These are phyloP conservation scores for Carex myosuroides DNA, from an alignment of 176 grass and related monocot species.

Conservation along the genomic window DNA sequence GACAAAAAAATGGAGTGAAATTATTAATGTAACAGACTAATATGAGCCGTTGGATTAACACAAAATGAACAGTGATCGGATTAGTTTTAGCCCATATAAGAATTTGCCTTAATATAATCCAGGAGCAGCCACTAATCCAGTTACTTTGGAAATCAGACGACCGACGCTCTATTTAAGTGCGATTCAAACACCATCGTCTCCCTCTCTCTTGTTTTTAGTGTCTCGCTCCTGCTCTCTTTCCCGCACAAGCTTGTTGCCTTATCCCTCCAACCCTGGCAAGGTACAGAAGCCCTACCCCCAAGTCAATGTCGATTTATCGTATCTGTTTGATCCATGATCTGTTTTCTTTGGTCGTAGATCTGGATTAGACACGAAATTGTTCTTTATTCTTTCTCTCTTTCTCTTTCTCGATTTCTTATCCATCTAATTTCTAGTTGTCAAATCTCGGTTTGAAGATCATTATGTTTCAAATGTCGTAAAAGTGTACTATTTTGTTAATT, in stretches of 20 bases:
- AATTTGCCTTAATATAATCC: not conserved
- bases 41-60: no score
- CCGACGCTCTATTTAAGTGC: not conserved
- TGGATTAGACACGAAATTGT: not conserved
- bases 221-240: not conserved
- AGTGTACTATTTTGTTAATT: not conserved
- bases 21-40: no score
- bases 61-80: no score
- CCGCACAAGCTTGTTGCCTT: not conserved
- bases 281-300: not conserved
- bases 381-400: not conserved
- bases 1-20: no score
- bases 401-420: not conserved
- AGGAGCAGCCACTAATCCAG: not conserved
- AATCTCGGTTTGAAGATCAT: not conserved
- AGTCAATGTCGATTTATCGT: not conserved
- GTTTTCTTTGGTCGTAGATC: not conserved
- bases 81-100: no score
- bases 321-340: not conserved
- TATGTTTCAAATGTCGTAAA: not conserved
- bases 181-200: not conserved
- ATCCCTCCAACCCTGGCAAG: not conserved
- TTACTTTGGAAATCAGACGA: not conserved
- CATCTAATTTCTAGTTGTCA: not conserved
- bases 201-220: not conserved